Evolutionary conservation across 179 eudicot genomes (phyloP).

Genomic region (Vitellaria paradoxa): DNA sequence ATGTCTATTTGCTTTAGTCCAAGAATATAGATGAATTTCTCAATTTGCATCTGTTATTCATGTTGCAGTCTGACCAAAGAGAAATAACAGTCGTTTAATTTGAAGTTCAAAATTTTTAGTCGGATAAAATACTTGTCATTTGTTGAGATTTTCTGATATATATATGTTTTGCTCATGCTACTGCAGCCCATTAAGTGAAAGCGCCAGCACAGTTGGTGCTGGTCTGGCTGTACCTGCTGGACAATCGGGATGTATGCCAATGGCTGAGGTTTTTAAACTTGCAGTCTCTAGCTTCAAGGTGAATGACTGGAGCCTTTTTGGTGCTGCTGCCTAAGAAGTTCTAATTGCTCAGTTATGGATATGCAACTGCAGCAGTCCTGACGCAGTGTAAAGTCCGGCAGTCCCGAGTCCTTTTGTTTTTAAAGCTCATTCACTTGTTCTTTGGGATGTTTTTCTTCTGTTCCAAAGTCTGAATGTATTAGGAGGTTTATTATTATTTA

Average conservation of each 20-base stretch:
- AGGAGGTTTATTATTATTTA: background rate
- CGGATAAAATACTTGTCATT: background rate
- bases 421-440: background rate
- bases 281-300: constrained; percentile 74
- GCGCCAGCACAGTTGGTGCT: constrained; percentile 72
- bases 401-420: background rate
- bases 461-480: background rate
- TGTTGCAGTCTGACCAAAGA: background rate
- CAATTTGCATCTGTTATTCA: background rate
- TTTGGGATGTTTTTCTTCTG: background rate
- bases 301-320: constrained; percentile 79
- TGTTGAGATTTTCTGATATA: no score
- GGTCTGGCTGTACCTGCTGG: constrained; percentile 72
- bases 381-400: background rate
- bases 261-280: constrained; percentile 68
- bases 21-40: background rate
- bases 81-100: background rate
- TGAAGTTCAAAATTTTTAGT: background rate
- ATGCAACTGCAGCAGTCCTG: constrained; percentile 2
- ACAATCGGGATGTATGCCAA: constrained; percentile 61
- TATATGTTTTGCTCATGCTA: constrained; percentile 10
- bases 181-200: constrained; percentile 79
- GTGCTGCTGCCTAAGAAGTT: constrained; percentile 27
- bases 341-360: background rate
- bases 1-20: no score